Conservation (phyloP, 768 basidiomycete species). For the Tulasnella sp. region DNA sequence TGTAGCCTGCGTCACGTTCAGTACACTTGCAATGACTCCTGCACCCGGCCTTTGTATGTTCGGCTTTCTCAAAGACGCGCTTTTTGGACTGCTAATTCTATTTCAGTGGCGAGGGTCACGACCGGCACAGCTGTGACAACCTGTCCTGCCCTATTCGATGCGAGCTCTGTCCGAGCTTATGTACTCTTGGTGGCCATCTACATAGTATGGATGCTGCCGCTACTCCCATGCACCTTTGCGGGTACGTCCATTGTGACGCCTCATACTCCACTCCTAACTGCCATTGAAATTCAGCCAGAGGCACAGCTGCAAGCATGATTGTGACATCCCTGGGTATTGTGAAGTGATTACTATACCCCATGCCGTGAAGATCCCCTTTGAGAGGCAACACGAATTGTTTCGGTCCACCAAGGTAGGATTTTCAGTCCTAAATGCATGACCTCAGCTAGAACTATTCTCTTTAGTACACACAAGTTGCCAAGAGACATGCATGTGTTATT, state of each 20-base stretch:
- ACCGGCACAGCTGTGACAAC: constrained; percentile 40
- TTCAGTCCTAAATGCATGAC: background rate
- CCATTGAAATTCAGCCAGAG: constrained; percentile 33
- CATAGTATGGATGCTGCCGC: constrained; percentile 36
- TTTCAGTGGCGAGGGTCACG: constrained; percentile 37
- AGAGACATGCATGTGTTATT: constrained; percentile 41
- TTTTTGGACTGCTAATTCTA: background rate
- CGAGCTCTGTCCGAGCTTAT: constrained; percentile 47
- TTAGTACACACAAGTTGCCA: constrained; percentile 32
- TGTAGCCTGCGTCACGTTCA: constrained; percentile 32
- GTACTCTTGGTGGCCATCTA: constrained; percentile 39
- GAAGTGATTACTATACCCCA: constrained; percentile 49
- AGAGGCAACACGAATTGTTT: constrained; percentile 48
- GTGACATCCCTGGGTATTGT: constrained; percentile 41
- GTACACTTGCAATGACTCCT: constrained; percentile 36
- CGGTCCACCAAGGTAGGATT: constrained; percentile 48
- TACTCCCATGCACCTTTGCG: constrained; percentile 41
- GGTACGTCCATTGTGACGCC: constrained; percentile 29
- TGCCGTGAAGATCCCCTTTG: constrained; percentile 52
- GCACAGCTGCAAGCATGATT: constrained; percentile 38
- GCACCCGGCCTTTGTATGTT: constrained; percentile 23
- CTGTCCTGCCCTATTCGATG: constrained; percentile 44
- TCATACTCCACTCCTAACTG: background rate
- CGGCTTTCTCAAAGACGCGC: background rate
- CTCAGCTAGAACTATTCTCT: background rate